A percentile compares a stretch with the other conserved stretches of the same genome.
Evolutionary conservation across 2,329 filamentous ascomycete genomes (phyloP).

Genomic region (Raffaelea albimanens): DNA sequence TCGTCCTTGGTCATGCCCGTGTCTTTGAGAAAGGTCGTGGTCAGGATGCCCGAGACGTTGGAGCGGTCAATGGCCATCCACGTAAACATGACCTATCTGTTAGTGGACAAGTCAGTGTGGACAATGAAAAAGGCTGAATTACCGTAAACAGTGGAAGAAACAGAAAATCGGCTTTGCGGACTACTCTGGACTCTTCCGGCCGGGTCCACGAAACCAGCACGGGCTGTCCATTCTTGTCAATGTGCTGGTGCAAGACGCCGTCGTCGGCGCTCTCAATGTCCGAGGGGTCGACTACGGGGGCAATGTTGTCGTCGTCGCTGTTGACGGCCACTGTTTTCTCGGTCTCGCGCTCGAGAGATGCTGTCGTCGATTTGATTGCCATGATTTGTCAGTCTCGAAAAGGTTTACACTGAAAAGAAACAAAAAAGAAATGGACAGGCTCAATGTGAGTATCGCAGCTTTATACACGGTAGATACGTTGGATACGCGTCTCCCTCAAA

Average conservation of each 20-base stretch:
- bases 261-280: background rate
- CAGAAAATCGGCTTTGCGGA: background rate
- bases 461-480: too few species aligned
- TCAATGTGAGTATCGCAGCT: too few species aligned
- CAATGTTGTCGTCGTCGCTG: too few species aligned
- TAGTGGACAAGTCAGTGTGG: too few species aligned
- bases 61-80: slow-evolving; percentile 14
- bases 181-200: background rate
- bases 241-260: background rate
- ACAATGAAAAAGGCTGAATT: background rate
- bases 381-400: too few species aligned
- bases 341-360: too few species aligned
- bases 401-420: too few species aligned
- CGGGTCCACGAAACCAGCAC: background rate
- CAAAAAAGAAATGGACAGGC: too few species aligned
- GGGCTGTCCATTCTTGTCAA: background rate
- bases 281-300: too few species aligned
- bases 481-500: too few species aligned
- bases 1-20: slow-evolving; percentile 40
- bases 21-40: slow-evolving; percentile 42
- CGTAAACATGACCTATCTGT: background rate
- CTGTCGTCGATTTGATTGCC: too few species aligned
- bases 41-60: slow-evolving; percentile 46
- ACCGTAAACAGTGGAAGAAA: background rate
- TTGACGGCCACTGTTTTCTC: too few species aligned